Conservation (phyloP, 805 yeast species). For the Ogataea siamensis region DNA sequence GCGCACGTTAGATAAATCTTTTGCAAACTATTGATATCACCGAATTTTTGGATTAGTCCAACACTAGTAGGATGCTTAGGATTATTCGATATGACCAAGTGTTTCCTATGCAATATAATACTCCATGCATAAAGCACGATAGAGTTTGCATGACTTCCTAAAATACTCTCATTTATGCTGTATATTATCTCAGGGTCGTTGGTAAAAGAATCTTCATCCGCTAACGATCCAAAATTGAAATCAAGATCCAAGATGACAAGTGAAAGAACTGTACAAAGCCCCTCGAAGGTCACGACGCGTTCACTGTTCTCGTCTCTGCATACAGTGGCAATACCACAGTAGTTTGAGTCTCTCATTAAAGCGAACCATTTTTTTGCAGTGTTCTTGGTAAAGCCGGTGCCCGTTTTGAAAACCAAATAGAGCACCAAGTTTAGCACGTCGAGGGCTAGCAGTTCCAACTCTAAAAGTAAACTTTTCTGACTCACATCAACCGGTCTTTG, state of each 20-base stretch:
- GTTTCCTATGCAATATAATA: slow-evolving; percentile 53
- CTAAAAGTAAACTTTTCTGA: slow-evolving; percentile 17
- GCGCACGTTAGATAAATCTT: slow-evolving; percentile 37
- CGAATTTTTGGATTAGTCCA: slow-evolving; percentile 21
- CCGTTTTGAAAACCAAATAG: slow-evolving; percentile 27
- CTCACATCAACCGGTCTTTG: slow-evolving; percentile 13
- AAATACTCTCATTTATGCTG: slow-evolving; percentile 20
- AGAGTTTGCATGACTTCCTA: slow-evolving; percentile 41
- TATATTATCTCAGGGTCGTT: slow-evolving; percentile 41
- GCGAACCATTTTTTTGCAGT: slow-evolving; percentile 55
- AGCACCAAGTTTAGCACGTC: slow-evolving; percentile 29
- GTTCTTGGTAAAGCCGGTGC: slow-evolving; percentile 22
- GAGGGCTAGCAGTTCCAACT: slow-evolving; percentile 18
- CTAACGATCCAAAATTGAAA: slow-evolving; percentile 42
- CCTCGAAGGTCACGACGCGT: slow-evolving; percentile 36
- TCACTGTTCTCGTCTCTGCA: slow-evolving; percentile 29
- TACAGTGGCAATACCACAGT: slow-evolving; percentile 19
- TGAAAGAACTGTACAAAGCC: slow-evolving; percentile 48
- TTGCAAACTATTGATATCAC: slow-evolving; percentile 23
- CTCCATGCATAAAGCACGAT: slow-evolving; percentile 67
- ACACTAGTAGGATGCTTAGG: slow-evolving; percentile 27
- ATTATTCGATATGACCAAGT: slow-evolving; percentile 37
- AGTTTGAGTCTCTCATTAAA: slow-evolving; percentile 38
- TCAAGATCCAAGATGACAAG: slow-evolving; percentile 58
- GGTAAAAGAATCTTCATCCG: slow-evolving; percentile 39